Base-by-base conservation (phyloP, 163 green algal species). In the Chlorella variabilis region DNA sequence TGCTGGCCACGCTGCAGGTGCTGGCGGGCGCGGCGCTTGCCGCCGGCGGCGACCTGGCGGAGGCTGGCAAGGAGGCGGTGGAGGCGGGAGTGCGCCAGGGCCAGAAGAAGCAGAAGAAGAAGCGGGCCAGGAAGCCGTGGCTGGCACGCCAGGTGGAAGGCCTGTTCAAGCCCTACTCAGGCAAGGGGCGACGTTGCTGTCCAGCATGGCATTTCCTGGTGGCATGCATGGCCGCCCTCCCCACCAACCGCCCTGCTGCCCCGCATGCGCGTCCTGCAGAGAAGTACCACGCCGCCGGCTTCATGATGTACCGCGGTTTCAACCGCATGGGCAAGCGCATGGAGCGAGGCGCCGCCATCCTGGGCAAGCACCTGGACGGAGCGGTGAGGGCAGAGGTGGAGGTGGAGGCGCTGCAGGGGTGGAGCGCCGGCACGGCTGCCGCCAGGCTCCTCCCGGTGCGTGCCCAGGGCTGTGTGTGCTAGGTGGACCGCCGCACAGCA, bases 251-350 rank as follows among this genome's bases (percentile, higher is more conserved):
- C 51, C 18, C 23, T 11, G 54, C 54, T 63, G 23, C 23, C 23
- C 23, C 23, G 18, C 23, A 6, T 6, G 9, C 23, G 54, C 23
- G 15, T n/a, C 23, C 18, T 63, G 51, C 71, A 78, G 71, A 67
- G 51, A 62, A 76, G 68, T 59, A 49, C 13, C n/a, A 76, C 31
- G 68, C 68, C n/a, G 71, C 71, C 0, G 71, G 71, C 3, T 68
- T 31, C 11, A 78, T 78, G 71, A 68, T 78, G 2, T 78, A 78
- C 51, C 34, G 42, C 20, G 77, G 77, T n/a, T 65, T 83, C 33
- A 63, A 59, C 23, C 58, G 71, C n/a, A 68, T 70, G 45, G 78
- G 78, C 21, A 78, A 74, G 31, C 42, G 49, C n/a, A 77, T 84
- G 33, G 66, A 84, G 65, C 61, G 61, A 2, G 36, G 21, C 8